These are phyloP conservation scores for Hyaloscypha bicolor DNA, from an alignment of 495 filamentous ascomycete genomes.

Conservation along the genomic window DNA sequence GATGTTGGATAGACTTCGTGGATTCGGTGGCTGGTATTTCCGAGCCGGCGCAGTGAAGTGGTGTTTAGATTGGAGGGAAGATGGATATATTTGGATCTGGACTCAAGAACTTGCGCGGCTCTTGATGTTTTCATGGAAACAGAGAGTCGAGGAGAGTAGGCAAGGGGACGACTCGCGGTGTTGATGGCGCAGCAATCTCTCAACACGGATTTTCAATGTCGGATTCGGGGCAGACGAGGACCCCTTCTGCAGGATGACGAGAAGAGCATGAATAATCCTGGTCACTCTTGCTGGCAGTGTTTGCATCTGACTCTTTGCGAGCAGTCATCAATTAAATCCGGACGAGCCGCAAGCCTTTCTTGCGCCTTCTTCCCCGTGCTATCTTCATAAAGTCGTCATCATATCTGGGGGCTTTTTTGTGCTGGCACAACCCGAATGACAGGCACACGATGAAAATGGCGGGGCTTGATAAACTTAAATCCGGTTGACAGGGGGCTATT, in stretches of 20 bases:
- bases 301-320: not conserved
- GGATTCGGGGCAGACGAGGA: not conserved
- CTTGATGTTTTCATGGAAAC: slow-evolving; percentile 18
- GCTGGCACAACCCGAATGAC: not conserved
- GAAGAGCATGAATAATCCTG: slow-evolving; percentile 7
- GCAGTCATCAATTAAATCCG: slow-evolving; percentile 4
- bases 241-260: slow-evolving; percentile 9
- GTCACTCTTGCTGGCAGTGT: not conserved
- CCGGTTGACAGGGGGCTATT: not conserved
- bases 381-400: slow-evolving; percentile 12
- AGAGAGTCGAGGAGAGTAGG: slow-evolving; percentile 1
- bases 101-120: not conserved
- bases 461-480: not conserved
- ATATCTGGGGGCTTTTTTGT: slow-evolving; percentile 6
- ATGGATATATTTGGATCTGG: not conserved
- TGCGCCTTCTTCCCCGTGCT: not conserved
- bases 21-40: not conserved
- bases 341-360: slow-evolving; percentile 1
- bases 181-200: slow-evolving; percentile 17
- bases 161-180: slow-evolving; percentile 1
- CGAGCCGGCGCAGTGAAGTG: not conserved
- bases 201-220: slow-evolving; percentile 8
- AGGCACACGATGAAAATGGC: slow-evolving; percentile 6
- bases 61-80: not conserved
- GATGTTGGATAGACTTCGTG: not conserved